These are phyloP conservation scores for Russula earlei DNA, from an alignment of 768 basidiomycete species.

Conservation along the genomic window DNA sequence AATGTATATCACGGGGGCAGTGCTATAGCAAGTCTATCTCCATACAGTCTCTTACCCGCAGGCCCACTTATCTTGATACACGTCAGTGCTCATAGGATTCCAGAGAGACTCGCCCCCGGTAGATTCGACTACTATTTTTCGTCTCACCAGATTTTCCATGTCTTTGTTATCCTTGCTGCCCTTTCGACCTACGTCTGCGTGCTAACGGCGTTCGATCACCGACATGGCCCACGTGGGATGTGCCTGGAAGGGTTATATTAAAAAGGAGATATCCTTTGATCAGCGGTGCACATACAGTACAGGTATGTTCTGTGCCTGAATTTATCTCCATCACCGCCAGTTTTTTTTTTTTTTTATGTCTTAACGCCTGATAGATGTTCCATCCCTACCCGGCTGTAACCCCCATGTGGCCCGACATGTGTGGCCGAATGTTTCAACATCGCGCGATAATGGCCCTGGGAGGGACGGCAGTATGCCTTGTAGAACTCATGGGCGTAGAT, in stretches of 20 bases:
- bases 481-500: too few relatives aligned
- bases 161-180: constrained; percentile 66
- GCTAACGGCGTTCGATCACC: constrained; percentile 47
- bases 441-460: neutral
- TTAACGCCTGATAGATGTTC: neutral
- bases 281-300: neutral
- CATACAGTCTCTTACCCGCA: constrained; percentile 15
- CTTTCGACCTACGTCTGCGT: constrained; percentile 55
- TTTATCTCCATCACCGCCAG: neutral
- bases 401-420: neutral
- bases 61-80: constrained; percentile 13
- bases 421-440: neutral
- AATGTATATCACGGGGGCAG: constrained; percentile 70
- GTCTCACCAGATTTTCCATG: constrained; percentile 88
- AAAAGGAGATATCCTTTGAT: neutral
- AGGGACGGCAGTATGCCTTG: too few relatives aligned
- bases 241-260: neutral
- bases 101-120: constrained; percentile 67
- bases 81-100: constrained; percentile 70
- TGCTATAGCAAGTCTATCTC: constrained; percentile 63
- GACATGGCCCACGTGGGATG: constrained; percentile 30
- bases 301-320: neutral
- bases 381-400: neutral
- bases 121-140: constrained; percentile 70
- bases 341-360: too few relatives aligned